Percentiles rank a stretch among this genome's conserved stretches.
Evolutionary conservation across 2,329 filamentous ascomycete species (phyloP).

Genomic region (Stromatinia cepivora): DNA sequence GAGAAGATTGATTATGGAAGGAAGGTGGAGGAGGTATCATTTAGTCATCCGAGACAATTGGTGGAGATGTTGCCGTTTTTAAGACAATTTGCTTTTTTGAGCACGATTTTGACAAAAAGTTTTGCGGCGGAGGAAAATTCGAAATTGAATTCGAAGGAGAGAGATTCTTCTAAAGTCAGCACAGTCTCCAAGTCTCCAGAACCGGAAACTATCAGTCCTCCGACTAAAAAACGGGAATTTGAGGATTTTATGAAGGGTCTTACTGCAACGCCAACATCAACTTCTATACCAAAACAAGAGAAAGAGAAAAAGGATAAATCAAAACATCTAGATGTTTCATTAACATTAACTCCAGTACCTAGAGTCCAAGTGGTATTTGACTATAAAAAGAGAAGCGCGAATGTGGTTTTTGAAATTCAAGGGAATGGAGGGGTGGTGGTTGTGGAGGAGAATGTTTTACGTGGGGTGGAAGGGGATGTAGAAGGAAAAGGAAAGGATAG

Average conservation of each 20-base stretch:
- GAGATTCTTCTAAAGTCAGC: neutral
- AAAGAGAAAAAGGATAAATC: neutral
- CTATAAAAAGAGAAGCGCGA: constrained; percentile 33
- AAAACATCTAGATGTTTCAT: constrained; percentile 33
- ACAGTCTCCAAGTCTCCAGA: neutral
- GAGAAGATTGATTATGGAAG: constrained; percentile 73
- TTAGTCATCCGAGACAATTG: constrained; percentile 76
- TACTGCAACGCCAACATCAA: neutral
- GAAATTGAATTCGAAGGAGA: neutral
- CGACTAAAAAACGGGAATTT: constrained; percentile 37
- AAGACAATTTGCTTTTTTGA: constrained; percentile 73
- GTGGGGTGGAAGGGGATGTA: constrained; percentile 29
- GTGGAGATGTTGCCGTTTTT: constrained; percentile 71
- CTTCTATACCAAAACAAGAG: constrained; percentile 23
- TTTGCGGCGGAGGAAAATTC: constrained; percentile 44
- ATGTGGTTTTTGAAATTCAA: constrained; percentile 40
- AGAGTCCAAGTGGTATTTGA: constrained; percentile 38
- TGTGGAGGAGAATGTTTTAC: constrained; percentile 37
- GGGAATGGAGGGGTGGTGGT: constrained; percentile 38
- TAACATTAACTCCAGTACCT: constrained; percentile 38
- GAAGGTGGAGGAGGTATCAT: constrained; percentile 66
- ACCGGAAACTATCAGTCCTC: neutral
- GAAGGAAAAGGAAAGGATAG: constrained; percentile 19
- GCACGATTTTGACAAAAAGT: constrained; percentile 61
- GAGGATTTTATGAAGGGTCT: constrained; percentile 36